Evolutionary conservation across 192 early-diverging fungal genomes (phyloP).

Genomic region (Coemansia sp.): DNA sequence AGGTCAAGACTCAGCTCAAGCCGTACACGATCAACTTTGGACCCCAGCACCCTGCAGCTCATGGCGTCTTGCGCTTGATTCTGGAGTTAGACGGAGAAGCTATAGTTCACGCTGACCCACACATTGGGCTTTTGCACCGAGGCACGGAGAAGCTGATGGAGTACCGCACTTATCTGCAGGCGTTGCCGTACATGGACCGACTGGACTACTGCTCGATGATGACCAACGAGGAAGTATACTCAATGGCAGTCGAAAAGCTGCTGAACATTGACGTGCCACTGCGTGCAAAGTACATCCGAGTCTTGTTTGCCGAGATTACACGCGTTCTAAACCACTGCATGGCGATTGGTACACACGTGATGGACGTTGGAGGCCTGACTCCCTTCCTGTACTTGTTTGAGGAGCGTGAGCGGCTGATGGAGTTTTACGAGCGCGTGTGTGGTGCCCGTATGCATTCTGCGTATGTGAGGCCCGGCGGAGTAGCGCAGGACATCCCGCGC

Average conservation of each 20-base stretch:
- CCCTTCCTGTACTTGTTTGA: constrained; percentile 99
- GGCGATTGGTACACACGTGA: constrained; percentile 92
- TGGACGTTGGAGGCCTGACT: constrained; percentile 97
- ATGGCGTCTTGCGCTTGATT: constrained; percentile 93
- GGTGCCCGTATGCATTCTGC: constrained; percentile 98
- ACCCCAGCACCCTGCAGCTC: constrained; percentile 98
- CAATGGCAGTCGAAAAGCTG: constrained; percentile 95
- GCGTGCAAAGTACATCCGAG: constrained; percentile 95
- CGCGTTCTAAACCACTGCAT: constrained; percentile 98
- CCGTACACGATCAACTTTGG: constrained; percentile 99
- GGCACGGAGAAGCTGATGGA: constrained; percentile 99
- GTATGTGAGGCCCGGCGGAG: constrained; percentile 95
- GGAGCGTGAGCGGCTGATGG: constrained; percentile 98
- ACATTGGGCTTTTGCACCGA: constrained; percentile 94
- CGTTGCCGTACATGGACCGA: constrained; percentile 97
- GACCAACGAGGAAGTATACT: constrained; percentile 98
- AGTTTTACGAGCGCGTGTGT: constrained; percentile 98
- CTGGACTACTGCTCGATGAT: constrained; percentile 99
- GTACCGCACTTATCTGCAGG: constrained; percentile 98
- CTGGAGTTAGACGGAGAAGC: constrained; percentile 90
- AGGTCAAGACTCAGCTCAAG: constrained; percentile 51
- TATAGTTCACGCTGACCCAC: constrained; percentile 91
- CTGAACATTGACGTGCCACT: constrained; percentile 95
- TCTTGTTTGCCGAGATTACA: constrained; percentile 96
- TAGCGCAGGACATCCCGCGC: constrained; percentile 86